A percentile compares a stretch with the other conserved stretches of the same genome.
phyloP scores from a whole-genome alignment of 768 basidiomycete species.

The Paxillus ammoniavirescens region DNA sequence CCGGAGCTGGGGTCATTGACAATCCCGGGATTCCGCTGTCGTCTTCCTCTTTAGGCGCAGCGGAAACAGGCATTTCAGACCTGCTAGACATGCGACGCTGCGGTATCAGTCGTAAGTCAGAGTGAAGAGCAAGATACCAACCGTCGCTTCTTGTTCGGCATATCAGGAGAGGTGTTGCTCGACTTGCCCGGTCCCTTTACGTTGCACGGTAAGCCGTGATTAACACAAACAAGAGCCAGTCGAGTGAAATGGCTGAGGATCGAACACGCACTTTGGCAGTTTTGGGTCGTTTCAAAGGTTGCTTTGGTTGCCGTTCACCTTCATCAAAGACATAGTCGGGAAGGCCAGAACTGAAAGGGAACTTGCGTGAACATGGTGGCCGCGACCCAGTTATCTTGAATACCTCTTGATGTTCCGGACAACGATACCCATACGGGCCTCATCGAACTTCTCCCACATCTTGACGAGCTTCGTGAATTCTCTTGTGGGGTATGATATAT shows the following conservation, averaged over 20 bases:
- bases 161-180: slow-evolving; percentile 59
- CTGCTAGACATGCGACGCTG: slow-evolving; percentile 37
- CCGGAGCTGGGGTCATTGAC: slow-evolving; percentile 29
- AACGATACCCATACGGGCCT: slow-evolving; percentile 88
- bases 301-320: slow-evolving; percentile 74
- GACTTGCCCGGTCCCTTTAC: slow-evolving; percentile 62
- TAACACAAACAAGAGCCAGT: slow-evolving; percentile 12
- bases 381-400: slow-evolving; percentile 14
- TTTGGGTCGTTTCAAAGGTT: slow-evolving; percentile 74
- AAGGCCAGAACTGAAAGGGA: slow-evolving; percentile 54
- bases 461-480: slow-evolving; percentile 95
- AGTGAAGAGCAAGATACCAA: slow-evolving; percentile 41
- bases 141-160: slow-evolving; percentile 83
- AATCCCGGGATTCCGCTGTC: slow-evolving; percentile 37
- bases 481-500: slow-evolving; percentile 95
- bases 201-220: slow-evolving; percentile 30
- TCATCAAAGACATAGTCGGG: slow-evolving; percentile 83
- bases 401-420: slow-evolving; percentile 93
- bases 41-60: slow-evolving; percentile 35
- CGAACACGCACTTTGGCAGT: slow-evolving; percentile 46
- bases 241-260: slow-evolving; percentile 9
- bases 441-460: slow-evolving; percentile 93
- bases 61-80: slow-evolving; percentile 34
- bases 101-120: slow-evolving; percentile 25
- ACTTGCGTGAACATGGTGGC: slow-evolving; percentile 21